Base-by-base conservation (phyloP, 305 asterid species). In the Coffea humblotiana region DNA sequence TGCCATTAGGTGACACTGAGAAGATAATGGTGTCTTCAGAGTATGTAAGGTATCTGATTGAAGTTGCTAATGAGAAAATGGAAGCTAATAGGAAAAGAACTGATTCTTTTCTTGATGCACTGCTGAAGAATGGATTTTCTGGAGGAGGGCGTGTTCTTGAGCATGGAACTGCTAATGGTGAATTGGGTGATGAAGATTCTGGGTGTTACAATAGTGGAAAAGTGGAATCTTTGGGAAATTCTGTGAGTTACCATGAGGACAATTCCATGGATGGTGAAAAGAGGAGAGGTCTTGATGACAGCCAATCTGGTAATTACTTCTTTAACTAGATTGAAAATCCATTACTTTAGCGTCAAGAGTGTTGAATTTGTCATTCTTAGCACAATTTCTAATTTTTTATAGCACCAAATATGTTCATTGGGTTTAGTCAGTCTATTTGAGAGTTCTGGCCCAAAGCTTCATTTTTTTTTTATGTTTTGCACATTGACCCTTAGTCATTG, bases 61-160 rank as follows among this genome's bases (percentile, higher is more conserved):
- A 80, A 81, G 86, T 93, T 72, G 98, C 98, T 54, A 96, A 96
- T 86, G 96, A 87, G 81, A 96, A 94, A 82, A 94, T 96, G 99
- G 92, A 78, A 81, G 85, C 88, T 73, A 94, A 96, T 82, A 89
- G 91, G 91, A 91, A 79, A 71, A 86, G 99, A 74, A 87, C 95
- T 43, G 97, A 93, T 84, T 60, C 32, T 78, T 96, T 96, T 71
- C 74, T 64, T 75, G 82, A 80, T 69, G 89, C 87, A 65, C 81
- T 96, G 86, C 64, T 83, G 77, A 90, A 85, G 66, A 87, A 86
- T 68, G 94, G 93, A 25, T 95, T 90, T 84, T 72, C 73, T 8
- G 80, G 84, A 63, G 49, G 48, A 73, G 84, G 6, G 65, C 76
- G 35, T 79, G 67, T 47, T 49, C 76, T 9, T 69, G 77, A 18